phyloP scores from a whole-genome alignment of 352 stramenopile genomes.

The Phytophthora palmivora region DNA sequence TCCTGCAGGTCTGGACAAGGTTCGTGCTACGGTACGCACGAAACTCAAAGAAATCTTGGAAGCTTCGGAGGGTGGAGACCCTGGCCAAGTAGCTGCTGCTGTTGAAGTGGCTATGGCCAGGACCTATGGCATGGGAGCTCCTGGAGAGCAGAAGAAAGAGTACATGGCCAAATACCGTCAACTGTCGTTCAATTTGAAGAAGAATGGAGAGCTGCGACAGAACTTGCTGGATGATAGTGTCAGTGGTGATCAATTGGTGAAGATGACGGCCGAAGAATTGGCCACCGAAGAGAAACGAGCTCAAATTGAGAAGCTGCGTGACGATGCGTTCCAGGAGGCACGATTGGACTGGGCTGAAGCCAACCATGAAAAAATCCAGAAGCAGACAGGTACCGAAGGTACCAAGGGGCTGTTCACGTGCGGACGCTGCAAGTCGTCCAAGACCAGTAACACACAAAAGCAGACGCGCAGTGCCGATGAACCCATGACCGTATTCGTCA shows the following conservation, averaged over 20 bases:
- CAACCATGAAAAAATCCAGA: constrained; percentile 93
- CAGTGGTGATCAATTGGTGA: constrained; percentile 75
- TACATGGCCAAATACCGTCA: constrained; percentile 91
- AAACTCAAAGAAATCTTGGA: constrained; percentile 84
- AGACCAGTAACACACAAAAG: constrained; percentile 98
- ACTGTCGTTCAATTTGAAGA: constrained; percentile 93
- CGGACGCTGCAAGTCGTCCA: constrained; percentile 94
- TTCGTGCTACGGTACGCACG: constrained; percentile 77
- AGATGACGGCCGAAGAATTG: constrained; percentile 88
- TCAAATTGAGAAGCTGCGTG: constrained; percentile 83
- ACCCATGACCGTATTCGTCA: constrained; percentile 97
- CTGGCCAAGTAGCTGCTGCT: constrained; percentile 61
- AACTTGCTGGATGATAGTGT: constrained; percentile 78
- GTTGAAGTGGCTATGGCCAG: constrained; percentile 84
- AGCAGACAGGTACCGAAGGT: constrained; percentile 81
- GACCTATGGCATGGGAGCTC: constrained; percentile 70
- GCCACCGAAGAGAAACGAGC: constrained; percentile 88
- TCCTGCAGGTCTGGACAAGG: constrained; percentile 73
- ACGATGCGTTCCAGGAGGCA: constrained; percentile 86
- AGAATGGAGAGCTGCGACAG: constrained; percentile 83
- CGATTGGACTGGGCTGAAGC: constrained; percentile 91
- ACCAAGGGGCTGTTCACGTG: constrained; percentile 91
- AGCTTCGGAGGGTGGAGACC: constrained; percentile 52
- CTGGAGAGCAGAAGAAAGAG: constrained; percentile 87
- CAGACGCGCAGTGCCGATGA: constrained; percentile 98